These are phyloP conservation scores for Rhododendron henanense DNA, from an alignment of 148 eudicot genomes.

Conservation along the genomic window DNA sequence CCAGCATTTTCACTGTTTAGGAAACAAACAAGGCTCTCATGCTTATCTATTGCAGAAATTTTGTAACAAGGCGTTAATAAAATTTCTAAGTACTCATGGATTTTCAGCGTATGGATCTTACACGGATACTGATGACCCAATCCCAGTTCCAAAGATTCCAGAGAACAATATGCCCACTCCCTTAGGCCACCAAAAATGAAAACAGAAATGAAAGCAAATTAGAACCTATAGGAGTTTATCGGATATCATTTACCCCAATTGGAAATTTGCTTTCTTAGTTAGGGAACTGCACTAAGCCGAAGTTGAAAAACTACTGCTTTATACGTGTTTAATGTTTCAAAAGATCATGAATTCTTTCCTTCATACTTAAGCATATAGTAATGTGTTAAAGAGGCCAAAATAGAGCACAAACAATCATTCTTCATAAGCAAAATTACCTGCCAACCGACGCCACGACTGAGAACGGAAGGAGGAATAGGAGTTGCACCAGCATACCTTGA, in stretches of 20 bases:
- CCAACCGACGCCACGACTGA: conserved; percentile 97
- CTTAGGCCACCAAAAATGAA: conserved; percentile 27
- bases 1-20: conserved; percentile 87
- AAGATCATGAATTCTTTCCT: not conserved
- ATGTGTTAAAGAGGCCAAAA: not conserved
- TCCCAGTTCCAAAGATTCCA: conserved; percentile 93
- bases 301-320: not conserved
- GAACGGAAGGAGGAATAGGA: conserved; percentile 80
- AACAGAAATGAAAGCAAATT: not conserved
- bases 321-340: not conserved
- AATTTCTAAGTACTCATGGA: not conserved
- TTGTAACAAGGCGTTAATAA: too few relatives aligned
- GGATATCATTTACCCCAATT: not conserved
- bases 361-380: not conserved
- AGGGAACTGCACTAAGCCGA: not conserved
- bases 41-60: not conserved
- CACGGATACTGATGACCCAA: conserved; percentile 85
- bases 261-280: not conserved
- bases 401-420: not conserved
- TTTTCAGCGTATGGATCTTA: conserved; percentile 33
- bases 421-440: conserved; percentile 42
- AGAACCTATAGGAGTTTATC: not conserved
- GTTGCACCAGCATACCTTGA: conserved; percentile 93
- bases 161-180: conserved; percentile 85
- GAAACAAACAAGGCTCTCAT: not conserved